Base-by-base conservation (phyloP, 78 protist genomes). In the Mastigamoeba balamuthi region DNA sequence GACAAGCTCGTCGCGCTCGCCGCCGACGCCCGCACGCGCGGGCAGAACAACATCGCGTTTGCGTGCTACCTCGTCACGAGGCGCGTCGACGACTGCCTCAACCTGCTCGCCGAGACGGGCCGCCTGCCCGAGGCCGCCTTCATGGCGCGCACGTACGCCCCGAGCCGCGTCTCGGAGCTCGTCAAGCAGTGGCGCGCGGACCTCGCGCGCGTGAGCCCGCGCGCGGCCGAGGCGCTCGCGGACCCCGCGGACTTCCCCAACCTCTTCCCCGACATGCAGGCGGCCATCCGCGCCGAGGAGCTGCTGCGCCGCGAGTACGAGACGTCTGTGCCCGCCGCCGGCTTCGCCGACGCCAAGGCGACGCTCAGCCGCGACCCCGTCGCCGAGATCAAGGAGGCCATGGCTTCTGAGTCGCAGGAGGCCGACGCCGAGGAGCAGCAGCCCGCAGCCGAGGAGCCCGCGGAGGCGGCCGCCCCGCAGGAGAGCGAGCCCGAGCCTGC, bases 91-190 rank as follows among this genome's bases (percentile, higher is more conserved):
- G 75, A 80, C 6, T 93, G 97, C 82, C 1, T 93, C 30, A 82
- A 84, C 37, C 78, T 93, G 37, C 85, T 94, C 10, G 2, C 30
- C 17, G 52, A 8, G 9, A 79, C 86, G 3, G 81, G 83, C 30
- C 86, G 93, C 28, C 8, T 78, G 38, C 76, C 98, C 30, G 96
- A 93, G 53, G 98, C 98, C 0, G 90, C 94, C 33, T 88, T 95
- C 82, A 80, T 94, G 65, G 91, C 97, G 3, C 88, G 96, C 52
- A 93, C 97, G 7, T 95, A 94, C 69, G 3, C 39, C 4, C 92
- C 89, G 41, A 74, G 81, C 1, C 41, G 53, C 30, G 40, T 83
- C 4, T 66, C 88, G 4, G 52, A 53, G 6, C 43, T 77, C 42
- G 83, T 83, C 1, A 73, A 69, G 58, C 73, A 44, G 38, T 83